Evolutionary conservation across 2,329 filamentous ascomycete genomes (phyloP).

Genomic region (Alternaria metachromatica): DNA sequence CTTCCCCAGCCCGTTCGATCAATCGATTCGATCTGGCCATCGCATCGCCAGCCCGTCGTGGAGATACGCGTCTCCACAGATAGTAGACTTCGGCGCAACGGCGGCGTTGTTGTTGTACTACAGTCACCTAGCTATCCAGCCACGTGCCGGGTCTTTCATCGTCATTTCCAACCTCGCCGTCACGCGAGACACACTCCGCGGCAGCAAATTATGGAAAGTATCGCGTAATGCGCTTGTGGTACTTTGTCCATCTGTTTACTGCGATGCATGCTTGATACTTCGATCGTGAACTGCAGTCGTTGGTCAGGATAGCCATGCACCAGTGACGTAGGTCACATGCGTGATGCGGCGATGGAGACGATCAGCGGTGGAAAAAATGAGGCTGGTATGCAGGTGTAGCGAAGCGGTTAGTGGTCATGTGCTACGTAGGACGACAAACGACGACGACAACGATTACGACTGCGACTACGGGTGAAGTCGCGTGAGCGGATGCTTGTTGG

Average conservation of each 20-base stretch:
- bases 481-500: background rate
- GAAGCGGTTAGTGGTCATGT: slow-evolving; percentile 3
- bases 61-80: background rate
- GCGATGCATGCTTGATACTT: background rate
- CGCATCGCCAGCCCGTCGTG: background rate
- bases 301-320: background rate
- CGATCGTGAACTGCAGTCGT: background rate
- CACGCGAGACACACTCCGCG: background rate
- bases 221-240: background rate
- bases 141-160: background rate
- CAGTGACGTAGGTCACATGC: background rate
- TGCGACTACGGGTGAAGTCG: background rate
- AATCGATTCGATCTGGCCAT: background rate
- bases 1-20: background rate
- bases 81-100: background rate
- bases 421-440: background rate
- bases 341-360: background rate
- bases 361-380: slow-evolving; percentile 3
- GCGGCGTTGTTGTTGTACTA: background rate
- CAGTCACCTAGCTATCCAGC: too few relatives aligned
- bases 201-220: background rate
- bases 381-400: slow-evolving; percentile 9
- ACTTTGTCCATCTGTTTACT: background rate
- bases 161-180: background rate
- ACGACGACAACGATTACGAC: background rate